Conservation (phyloP, 129 eudicot species). For the Artemisia tridentata region DNA sequence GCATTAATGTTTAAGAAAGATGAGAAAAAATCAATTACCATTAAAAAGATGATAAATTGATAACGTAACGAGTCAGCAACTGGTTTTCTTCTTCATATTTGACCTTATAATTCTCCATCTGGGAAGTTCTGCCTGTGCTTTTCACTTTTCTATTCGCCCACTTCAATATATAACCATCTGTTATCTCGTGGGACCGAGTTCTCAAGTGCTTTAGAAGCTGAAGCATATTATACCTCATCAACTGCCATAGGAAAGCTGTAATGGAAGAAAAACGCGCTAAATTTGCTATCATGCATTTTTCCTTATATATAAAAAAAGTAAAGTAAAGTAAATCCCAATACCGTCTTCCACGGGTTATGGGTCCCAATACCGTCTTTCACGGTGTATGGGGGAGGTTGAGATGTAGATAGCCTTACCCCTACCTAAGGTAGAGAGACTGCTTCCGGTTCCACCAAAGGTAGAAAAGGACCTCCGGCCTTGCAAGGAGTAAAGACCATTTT, state of each 20-base stretch:
- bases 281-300: not conserved
- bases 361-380: too few species aligned
- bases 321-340: too few species aligned
- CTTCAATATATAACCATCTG: slow-evolving; percentile 68
- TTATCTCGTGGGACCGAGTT: slow-evolving; percentile 78
- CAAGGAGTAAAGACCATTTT: too few species aligned
- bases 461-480: too few species aligned
- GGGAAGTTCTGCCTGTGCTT: slow-evolving; percentile 63
- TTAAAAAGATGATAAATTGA: not conserved
- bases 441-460: too few species aligned
- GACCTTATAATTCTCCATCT: slow-evolving; percentile 87
- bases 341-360: too few species aligned
- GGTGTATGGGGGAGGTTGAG: too few species aligned
- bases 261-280: slow-evolving; percentile 10
- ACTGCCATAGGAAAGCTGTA: slow-evolving; percentile 94
- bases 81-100: not conserved
- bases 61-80: not conserved
- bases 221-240: slow-evolving; percentile 93
- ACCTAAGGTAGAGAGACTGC: too few species aligned
- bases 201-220: slow-evolving; percentile 81
- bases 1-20: not conserved
- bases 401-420: too few species aligned
- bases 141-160: slow-evolving; percentile 95
- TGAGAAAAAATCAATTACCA: not conserved
- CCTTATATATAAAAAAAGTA: too few species aligned